These are phyloP conservation scores for Curvularia hawaiiensis DNA, from an alignment of 2,329 filamentous ascomycete species.

Conservation along the genomic window DNA sequence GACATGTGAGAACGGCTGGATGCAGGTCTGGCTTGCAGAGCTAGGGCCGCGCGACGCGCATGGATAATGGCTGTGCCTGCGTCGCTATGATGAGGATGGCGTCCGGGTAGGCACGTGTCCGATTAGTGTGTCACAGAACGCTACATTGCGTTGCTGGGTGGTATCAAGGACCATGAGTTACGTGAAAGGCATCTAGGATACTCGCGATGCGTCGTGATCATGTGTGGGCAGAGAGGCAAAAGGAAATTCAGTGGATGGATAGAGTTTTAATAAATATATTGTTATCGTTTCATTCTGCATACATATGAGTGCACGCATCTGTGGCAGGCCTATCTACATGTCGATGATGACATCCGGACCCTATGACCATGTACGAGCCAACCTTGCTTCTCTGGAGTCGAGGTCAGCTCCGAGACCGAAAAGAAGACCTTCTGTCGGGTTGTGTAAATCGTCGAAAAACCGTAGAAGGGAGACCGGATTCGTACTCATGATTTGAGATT, in stretches of 20 bases:
- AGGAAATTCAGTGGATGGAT: neutral
- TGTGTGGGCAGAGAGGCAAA: neutral
- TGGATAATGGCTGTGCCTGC: neutral
- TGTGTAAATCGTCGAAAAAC: conserved; percentile 16
- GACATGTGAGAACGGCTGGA: neutral
- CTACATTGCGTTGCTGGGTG: neutral
- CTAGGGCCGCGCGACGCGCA: neutral
- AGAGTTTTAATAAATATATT: neutral
- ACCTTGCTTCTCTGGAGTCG: neutral
- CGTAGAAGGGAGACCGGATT: neutral
- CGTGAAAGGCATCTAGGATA: neutral
- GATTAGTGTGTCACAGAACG: neutral
- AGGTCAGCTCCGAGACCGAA: neutral
- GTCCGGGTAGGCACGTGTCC: neutral
- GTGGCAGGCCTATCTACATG: neutral
- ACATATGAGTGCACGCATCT: neutral
- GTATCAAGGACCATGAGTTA: neutral
- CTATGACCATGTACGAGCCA: neutral
- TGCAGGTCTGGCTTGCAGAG: neutral
- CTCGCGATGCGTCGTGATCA: neutral
- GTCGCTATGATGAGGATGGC: neutral
- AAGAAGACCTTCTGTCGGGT: conserved; percentile 6
- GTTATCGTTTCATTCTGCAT: neutral
- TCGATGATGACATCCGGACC: neutral
- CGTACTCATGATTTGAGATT: conserved; percentile 13